Evolutionary conservation across 1,139 yeast species (phyloP), one percentile per base, ranked within the genome.

Genomic region (Magnusiomyces tetraspermus): DNA sequence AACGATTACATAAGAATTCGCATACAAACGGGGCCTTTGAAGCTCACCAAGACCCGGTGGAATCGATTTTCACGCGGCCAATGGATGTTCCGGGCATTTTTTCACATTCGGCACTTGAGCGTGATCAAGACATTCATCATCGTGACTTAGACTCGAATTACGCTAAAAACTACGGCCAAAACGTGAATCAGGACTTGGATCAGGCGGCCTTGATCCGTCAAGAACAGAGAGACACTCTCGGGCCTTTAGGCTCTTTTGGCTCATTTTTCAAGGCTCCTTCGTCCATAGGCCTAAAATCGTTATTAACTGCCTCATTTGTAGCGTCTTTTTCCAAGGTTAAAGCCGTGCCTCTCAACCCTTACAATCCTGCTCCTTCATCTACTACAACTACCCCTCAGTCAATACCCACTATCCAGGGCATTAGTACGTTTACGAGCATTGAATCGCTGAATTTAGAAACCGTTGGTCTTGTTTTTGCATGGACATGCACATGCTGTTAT

Each of bases 401-500:
- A n/a, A n/a, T n/a, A n/a, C n/a, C n/a, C n/a, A n/a, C n/a, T n/a
- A n/a, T n/a, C n/a, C n/a, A n/a, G n/a, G n/a, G n/a, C n/a, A n/a
- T n/a, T n/a, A n/a, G n/a, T n/a, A n/a, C n/a, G n/a, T n/a, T n/a
- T n/a, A n/a, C n/a, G n/a, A n/a, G n/a, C 33, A 49, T 3, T 13
- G 19, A 13, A 19, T 52, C 17, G 13, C 49, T 15, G 13, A 53
- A 54, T 21, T 45, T 62, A 15, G 55, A 56, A 36, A 49, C 55
- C 1, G 54, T 72, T 30, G 96, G 95, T 0, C 65, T 73, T 8
- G 53, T 77, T 0, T 71, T 85, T 50, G 94, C 97, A 0, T 92
- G 96, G 95, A 65, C 78, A 3, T 88, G 96, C 59, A 87, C 96
- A 0, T 61, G 70, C 8, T 80, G 87, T 51, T 90, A 92, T 64